Conservation (phyloP, 2,329 filamentous ascomycete species). For the Penicillium brevicompactum region DNA sequence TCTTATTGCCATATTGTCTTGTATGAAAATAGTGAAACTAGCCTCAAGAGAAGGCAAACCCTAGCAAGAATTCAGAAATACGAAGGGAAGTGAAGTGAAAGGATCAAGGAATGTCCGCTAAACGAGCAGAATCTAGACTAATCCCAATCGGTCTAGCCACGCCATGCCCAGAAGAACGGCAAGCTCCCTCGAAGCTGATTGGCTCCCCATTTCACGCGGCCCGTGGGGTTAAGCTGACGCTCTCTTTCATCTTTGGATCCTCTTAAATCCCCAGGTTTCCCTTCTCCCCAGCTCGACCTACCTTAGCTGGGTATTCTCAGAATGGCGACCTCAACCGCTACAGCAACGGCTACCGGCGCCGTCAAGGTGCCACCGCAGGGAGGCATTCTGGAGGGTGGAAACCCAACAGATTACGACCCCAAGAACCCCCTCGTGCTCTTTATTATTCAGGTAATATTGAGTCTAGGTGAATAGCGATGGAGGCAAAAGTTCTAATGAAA, state of each 20-base stretch:
- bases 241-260: conserved; percentile 1
- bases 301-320: background rate
- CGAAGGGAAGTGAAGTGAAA: too few relatives aligned
- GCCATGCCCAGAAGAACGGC: background rate
- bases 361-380: conserved; percentile 54
- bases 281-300: background rate
- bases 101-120: background rate
- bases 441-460: conserved; percentile 69
- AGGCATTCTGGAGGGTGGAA: conserved; percentile 71
- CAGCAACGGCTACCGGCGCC: conserved; percentile 10
- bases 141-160: background rate
- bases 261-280: background rate
- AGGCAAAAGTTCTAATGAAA: conserved; percentile 34
- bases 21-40: too few relatives aligned
- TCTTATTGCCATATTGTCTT: too few relatives aligned
- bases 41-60: background rate
- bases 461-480: background rate
- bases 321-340: conserved; percentile 26
- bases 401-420: conserved; percentile 68
- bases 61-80: background rate
- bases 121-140: background rate
- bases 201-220: background rate
- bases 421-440: conserved; percentile 75
- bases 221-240: background rate
- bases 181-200: background rate